Evolutionary conservation across 352 stramenopile genomes (phyloP), one percentile per base, ranked within the genome.

Genomic region (Phytophthora vignae): DNA sequence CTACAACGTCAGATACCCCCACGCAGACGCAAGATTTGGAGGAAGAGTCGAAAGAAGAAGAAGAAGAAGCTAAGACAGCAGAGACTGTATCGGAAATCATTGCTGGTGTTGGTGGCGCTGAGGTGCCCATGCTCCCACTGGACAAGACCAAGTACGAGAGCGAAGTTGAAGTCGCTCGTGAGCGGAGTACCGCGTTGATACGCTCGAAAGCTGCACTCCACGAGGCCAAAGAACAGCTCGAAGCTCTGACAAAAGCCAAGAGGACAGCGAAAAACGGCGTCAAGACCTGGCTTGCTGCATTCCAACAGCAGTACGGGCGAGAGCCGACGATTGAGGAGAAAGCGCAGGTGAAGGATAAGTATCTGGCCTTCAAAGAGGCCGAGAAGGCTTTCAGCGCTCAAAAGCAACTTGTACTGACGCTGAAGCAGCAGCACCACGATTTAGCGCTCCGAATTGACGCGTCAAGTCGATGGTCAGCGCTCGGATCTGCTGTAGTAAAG

Each of bases 281-380:
- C 57, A 95, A 92, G 70, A 53, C 67, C 6, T 95, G 86, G 88
- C 73, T 95, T 17, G 56, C 70, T 8, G 74, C 75, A 3, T 95
- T 95, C 38, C 76, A 90, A 60, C 49, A 54, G 11, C 64, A 74
- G 38, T 67, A 91, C 55, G 68, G 73, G 0, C 77, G 84, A 0
- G 86, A 93, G 0, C 88, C 86, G 6, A 82, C 76, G 22, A 87
- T 93, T n/a, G 79, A 92, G n/a, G 88, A 95, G 46, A 94, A 95
- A 55, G 77, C 86, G 8, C 76, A 87, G 40, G 88, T 93, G 31
- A 93, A 94, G 50, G 84, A 92, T 21, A 66, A 91, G 36, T 95
- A 95, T 46, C 22, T 92, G 21, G 74, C 76, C 21, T 95, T 95
- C 76, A 94, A 95, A 67, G 74, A 78, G n/a, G 75, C 71, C 8